phyloP scores from a whole-genome alignment of 1,139 yeast genomes.

The Arxiozyma slooffiae region DNA sequence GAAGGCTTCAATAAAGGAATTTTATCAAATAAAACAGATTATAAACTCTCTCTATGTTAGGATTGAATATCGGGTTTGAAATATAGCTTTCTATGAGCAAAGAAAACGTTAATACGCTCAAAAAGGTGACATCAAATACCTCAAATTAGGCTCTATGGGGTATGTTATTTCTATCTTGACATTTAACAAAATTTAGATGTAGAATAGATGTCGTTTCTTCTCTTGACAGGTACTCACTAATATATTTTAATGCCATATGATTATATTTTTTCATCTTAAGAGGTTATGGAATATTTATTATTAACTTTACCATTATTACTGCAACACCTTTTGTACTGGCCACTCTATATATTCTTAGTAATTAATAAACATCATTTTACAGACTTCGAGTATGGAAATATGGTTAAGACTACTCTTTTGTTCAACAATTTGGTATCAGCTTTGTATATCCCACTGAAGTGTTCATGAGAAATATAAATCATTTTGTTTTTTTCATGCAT shows the following conservation, averaged over 20 bases:
- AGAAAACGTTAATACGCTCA: conserved; percentile 76
- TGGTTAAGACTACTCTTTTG: conserved; percentile 54
- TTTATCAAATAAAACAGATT: conserved; percentile 78
- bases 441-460: conserved; percentile 29
- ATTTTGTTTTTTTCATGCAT: conserved; percentile 51
- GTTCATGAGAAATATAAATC: conserved; percentile 33
- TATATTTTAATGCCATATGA: conserved; percentile 56
- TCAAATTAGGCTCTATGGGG: conserved; percentile 61
- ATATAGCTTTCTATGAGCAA: conserved; percentile 65
- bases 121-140: conserved; percentile 56
- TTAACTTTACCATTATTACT: conserved; percentile 44
- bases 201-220: conserved; percentile 27
- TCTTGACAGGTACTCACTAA: conserved; percentile 37
- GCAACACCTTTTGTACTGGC: conserved; percentile 47
- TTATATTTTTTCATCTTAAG: conserved; percentile 45
- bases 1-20: conserved; percentile 71
- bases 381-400: conserved; percentile 30
- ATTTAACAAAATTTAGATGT: conserved; percentile 40
- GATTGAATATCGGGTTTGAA: conserved; percentile 72
- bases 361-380: conserved; percentile 44
- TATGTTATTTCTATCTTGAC: conserved; percentile 66
- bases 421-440: conserved; percentile 35
- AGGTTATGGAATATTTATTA: conserved; percentile 36
- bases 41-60: conserved; percentile 61
- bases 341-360: conserved; percentile 40